phyloP scores from a whole-genome alignment of 352 stramenopile species.

The Plasmopara halstedii region DNA sequence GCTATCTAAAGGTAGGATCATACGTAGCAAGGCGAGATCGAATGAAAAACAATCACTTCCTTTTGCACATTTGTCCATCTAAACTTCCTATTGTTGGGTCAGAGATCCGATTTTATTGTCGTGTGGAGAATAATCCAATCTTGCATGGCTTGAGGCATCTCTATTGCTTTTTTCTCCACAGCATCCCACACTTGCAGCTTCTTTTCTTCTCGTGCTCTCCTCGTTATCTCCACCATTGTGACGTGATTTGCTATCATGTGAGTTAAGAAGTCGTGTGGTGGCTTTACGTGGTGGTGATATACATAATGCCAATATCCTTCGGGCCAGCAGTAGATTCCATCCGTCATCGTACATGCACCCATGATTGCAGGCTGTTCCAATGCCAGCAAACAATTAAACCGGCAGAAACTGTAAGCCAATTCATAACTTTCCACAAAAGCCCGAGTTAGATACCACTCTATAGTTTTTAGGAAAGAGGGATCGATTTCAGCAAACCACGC shows the following conservation, averaged over 20 bases:
- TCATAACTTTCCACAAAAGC: slow-evolving; percentile 73
- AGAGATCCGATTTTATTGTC: slow-evolving; percentile 22
- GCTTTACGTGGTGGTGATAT: slow-evolving; percentile 49
- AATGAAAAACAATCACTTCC: too few species aligned
- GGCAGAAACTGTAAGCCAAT: slow-evolving; percentile 75
- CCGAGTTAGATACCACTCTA: slow-evolving; percentile 56
- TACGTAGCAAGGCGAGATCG: not conserved
- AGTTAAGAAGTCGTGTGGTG: slow-evolving; percentile 45
- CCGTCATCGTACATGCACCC: slow-evolving; percentile 69
- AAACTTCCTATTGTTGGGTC: not conserved
- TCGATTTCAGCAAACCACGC: slow-evolving; percentile 29
- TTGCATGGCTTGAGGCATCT: slow-evolving; percentile 56
- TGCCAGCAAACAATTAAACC: slow-evolving; percentile 47
- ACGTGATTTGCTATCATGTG: slow-evolving; percentile 38
- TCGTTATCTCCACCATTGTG: slow-evolving; percentile 20
- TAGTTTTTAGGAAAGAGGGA: slow-evolving; percentile 9
- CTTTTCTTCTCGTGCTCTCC: slow-evolving; percentile 15
- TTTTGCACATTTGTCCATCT: not conserved
- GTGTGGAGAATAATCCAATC: slow-evolving; percentile 60
- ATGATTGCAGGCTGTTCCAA: slow-evolving; percentile 35
- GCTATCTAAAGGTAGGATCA: too few species aligned
- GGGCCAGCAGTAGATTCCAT: slow-evolving; percentile 71
- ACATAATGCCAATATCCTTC: slow-evolving; percentile 79
- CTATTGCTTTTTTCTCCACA: slow-evolving; percentile 15
- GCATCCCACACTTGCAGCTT: slow-evolving; percentile 53